Evolutionary conservation across 176 grass and related monocot genomes (phyloP).

Genomic region (Tillandsia fasciculata): DNA sequence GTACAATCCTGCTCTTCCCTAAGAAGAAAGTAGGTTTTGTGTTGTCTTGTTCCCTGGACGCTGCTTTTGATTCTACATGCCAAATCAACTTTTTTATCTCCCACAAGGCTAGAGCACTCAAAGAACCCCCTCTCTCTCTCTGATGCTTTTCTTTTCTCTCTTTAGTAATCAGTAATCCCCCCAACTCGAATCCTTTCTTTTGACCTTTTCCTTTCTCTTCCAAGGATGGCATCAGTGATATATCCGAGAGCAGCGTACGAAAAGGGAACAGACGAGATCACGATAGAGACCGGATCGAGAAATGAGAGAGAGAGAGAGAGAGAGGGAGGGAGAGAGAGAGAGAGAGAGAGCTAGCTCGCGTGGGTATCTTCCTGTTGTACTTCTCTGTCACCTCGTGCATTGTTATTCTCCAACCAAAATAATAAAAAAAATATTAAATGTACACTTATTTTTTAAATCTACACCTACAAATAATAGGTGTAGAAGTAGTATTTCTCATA

Average conservation of each 20-base stretch:
- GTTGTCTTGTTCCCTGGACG: too few relatives aligned
- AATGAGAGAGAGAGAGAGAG: neutral
- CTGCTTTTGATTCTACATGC: too few relatives aligned
- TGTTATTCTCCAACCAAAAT: neutral
- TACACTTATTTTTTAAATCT: too few relatives aligned
- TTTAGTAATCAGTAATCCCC: neutral
- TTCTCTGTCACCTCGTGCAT: neutral
- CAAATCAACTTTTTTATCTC: too few relatives aligned
- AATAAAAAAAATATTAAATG: neutral
- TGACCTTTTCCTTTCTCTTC: neutral
- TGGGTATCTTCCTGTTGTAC: slow-evolving; percentile 3
- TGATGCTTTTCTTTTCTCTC: too few relatives aligned
- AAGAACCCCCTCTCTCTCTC: too few relatives aligned
- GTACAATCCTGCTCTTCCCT: too few relatives aligned
- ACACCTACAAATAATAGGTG: too few relatives aligned
- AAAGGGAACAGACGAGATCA: neutral
- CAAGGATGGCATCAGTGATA: neutral
- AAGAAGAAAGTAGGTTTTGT: too few relatives aligned
- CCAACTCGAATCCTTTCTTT: neutral
- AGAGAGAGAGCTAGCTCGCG: neutral
- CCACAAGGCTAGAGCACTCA: too few relatives aligned
- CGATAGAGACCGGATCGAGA: slow-evolving; percentile 1
- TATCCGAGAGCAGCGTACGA: neutral
- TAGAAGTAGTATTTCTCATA: too few relatives aligned
- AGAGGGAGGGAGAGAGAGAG: too few relatives aligned